Evolutionary conservation across 139 green algal genomes (phyloP), one percentile per base, ranked within the genome.

Genomic region (Chlamydomonas sphaeroides): DNA sequence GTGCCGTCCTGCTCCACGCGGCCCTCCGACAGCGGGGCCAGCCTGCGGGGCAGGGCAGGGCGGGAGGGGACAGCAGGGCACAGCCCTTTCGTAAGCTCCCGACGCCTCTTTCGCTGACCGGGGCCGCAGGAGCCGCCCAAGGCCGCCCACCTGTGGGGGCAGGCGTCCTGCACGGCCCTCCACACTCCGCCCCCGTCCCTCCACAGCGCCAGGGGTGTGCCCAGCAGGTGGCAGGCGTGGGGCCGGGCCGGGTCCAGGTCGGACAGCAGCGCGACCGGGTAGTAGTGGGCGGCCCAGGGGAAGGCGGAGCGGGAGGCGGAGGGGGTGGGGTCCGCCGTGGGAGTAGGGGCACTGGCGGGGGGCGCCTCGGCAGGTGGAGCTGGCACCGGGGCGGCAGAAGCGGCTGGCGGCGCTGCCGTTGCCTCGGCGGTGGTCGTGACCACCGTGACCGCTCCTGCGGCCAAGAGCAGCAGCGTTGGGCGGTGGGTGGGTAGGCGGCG

Each of bases 21-120:
- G 11, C 87, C 87, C 78, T 91, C 75, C 7, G 61, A 85, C 66
- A 91, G 72, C 23, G 87, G 87, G 2, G 83, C 87, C 56, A 91
- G 80, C 41, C 92, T 85, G 67, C 14, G 33, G 20, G 4, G 18
- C n/a, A n/a, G n/a, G n/a, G n/a, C n/a, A n/a, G n/a, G n/a, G n/a
- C n/a, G n/a, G n/a, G n/a, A n/a, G n/a, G n/a, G n/a, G n/a, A 65
- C 25, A 33, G 51, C 10, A 17, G 5, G 6, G 53, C 53, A 30
- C 4, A 7, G 4, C 20, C 20, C 53, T 4, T 5, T 14, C 53
- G 4, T 61, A 18, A 14, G 17, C 4, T 8, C 21, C 4, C 53
- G 14, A 51, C 45, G 45, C 45, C 10, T 14, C 10, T 14, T 10
- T 14, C 10, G 10, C 45, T 25, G 59, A 26, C 18, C 28, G n/a